Percentiles rank a stretch among this genome's conserved stretches.
phyloP scores from a whole-genome alignment of 352 stramenopile species.

The Poterioochromonas sp. region DNA sequence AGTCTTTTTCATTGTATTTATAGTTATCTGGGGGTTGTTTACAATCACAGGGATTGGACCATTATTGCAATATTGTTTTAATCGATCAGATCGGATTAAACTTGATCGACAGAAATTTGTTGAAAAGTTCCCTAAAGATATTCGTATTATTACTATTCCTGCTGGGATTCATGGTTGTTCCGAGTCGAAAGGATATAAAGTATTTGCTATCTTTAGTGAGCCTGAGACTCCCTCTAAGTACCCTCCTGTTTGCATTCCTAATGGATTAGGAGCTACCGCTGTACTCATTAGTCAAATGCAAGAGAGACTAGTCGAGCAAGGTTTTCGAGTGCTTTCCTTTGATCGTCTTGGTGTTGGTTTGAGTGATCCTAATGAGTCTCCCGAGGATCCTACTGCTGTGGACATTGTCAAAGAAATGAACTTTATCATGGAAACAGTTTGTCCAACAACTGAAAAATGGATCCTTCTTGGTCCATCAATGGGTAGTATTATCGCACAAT shows the following conservation, averaged over 20 bases:
- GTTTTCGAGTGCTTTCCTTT: slow-evolving; percentile 1
- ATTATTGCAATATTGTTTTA: not conserved
- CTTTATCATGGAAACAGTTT: not conserved
- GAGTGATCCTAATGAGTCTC: not conserved
- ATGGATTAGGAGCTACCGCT: slow-evolving; percentile 8
- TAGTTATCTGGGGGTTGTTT: not conserved
- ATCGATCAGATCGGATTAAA: not conserved
- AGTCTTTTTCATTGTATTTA: slow-evolving; percentile 2
- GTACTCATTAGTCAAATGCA: not conserved
- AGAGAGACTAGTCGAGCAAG: not conserved
- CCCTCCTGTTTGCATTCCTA: slow-evolving; percentile 19
- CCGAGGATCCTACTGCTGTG: not conserved
- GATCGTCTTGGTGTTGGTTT: slow-evolving; percentile 4
- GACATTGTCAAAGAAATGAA: slow-evolving; percentile 10
- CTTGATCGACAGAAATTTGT: not conserved
- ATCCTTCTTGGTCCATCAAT: slow-evolving; percentile 6
- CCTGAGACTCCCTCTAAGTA: not conserved
- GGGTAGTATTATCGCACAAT: slow-evolving; percentile 7
- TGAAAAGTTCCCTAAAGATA: not conserved
- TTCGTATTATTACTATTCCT: not conserved
- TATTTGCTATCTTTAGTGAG: not conserved
- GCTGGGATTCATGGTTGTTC: not conserved
- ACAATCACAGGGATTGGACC: not conserved
- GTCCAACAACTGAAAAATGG: not conserved
- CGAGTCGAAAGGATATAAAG: not conserved